phyloP scores from a whole-genome alignment of 1,284 basidiomycete species.

The Fomitopsis palustris region DNA sequence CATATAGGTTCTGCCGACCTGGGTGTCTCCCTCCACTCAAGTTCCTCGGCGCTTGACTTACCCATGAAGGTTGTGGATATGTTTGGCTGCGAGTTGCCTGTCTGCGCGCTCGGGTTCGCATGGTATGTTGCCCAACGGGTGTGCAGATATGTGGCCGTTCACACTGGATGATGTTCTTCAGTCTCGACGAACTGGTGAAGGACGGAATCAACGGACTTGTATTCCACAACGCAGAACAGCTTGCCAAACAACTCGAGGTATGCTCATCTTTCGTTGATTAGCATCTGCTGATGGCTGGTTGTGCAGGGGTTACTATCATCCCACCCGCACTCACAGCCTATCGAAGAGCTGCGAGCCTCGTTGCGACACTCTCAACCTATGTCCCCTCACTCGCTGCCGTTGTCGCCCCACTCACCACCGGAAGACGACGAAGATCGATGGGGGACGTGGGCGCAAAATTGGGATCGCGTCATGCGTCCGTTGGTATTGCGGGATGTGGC shows the following conservation, averaged over 20 bases:
- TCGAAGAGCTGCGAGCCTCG: slow-evolving; percentile 48
- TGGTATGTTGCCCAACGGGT: slow-evolving; percentile 48
- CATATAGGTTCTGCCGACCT: slow-evolving; percentile 84
- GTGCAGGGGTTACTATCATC: slow-evolving; percentile 42
- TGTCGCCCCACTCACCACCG: slow-evolving; percentile 1
- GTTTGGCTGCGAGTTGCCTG: slow-evolving; percentile 95
- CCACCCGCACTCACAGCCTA: slow-evolving; percentile 54
- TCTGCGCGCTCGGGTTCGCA: slow-evolving; percentile 85
- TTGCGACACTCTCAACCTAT: slow-evolving; percentile 24
- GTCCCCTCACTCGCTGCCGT: slow-evolving; percentile 1
- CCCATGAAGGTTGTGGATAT: slow-evolving; percentile 99
- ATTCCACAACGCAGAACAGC: slow-evolving; percentile 67
- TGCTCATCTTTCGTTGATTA: slow-evolving; percentile 14
- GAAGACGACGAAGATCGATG: slow-evolving; percentile 48
- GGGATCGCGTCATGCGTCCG: slow-evolving; percentile 67
- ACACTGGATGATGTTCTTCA: slow-evolving; percentile 24
- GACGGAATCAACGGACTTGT: slow-evolving; percentile 80
- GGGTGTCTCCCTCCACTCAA: slow-evolving; percentile 88
- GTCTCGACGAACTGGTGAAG: slow-evolving; percentile 85
- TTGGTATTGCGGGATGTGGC: slow-evolving; percentile 51
- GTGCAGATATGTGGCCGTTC: neutral
- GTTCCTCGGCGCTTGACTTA: slow-evolving; percentile 88
- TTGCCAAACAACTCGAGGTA: slow-evolving; percentile 76
- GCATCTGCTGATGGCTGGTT: neutral
- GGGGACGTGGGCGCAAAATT: slow-evolving; percentile 84